Base-by-base conservation (phyloP, 2,329 filamentous ascomycete species). In the Colletotrichum somersetense region DNA sequence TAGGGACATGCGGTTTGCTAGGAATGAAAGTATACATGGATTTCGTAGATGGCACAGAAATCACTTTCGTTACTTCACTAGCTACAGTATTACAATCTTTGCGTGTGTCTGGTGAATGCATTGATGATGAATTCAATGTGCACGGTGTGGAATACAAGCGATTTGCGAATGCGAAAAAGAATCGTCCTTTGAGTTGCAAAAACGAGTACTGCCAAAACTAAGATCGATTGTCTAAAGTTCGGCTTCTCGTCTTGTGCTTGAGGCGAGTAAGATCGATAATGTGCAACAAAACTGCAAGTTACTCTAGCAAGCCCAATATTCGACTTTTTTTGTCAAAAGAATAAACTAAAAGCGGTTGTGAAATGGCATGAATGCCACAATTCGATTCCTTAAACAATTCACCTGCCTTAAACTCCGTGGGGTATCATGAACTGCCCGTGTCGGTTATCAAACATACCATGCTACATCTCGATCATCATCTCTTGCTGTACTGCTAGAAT, bases 381-480 rank as follows among this genome's bases (percentile, higher is more conserved):
- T 53, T 11, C 23, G 10, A 33, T 4, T 20, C 6, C 16, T 7
- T 3, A 18, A 33, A 10, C 16, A 6, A 10, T 53, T 53, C 18
- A 0, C 55, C 40, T 18, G 26, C 55, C 35, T 16, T 40, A n/a
- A 57, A 68, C 65, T 63, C 64, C 68, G 30, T 35, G 50, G 64
- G 65, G 35, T 71, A 71, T 68, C 68, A 59, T 63, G 8, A 52
- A n/a, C 33, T 3, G 16, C 58, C 68, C 64, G 44, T 20, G 46
- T 46, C 30, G 26, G 26, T 46, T 26, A 46, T 71, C n/a, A 71
- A 59, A 59, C 68, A 38, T 68, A 68, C 57, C 59, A 56, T 38
- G 58, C 14, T 38, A 46, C 57, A 23, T 68, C 68, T 14, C 68
- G n/a, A 23, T 71, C 50, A 18, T 44, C 16, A 16, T 44, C 48